A percentile compares a stretch with the other conserved stretches of the same genome.
phyloP scores from a whole-genome alignment of 495 filamentous ascomycete genomes.

The Neurospora sp. region DNA sequence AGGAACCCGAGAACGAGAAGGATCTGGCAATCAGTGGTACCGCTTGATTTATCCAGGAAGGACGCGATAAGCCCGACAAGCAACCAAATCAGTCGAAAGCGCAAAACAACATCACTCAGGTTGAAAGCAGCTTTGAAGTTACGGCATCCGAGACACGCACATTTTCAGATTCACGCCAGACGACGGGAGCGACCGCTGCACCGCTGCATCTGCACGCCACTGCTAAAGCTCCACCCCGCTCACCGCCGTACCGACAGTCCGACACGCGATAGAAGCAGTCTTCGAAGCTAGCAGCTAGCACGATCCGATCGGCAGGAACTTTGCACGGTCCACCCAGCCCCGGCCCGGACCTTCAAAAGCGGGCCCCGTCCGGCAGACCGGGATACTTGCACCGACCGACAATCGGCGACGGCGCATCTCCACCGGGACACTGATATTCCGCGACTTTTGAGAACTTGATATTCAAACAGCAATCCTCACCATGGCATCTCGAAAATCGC shows the following conservation, averaged over 20 bases:
- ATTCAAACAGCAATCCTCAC: neutral
- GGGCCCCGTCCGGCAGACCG: neutral
- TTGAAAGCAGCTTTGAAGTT: neutral
- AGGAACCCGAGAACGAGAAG: neutral
- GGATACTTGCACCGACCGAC: neutral
- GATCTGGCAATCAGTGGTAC: neutral
- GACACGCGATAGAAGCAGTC: neutral
- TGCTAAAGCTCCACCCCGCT: neutral
- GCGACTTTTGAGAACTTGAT: neutral
- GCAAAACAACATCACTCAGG: neutral
- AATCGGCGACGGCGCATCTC: neutral
- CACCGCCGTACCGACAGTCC: neutral
- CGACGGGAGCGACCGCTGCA: neutral
- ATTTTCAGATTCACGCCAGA: neutral
- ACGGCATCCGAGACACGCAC: neutral
- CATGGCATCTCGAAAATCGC: slow-evolving; percentile 4
- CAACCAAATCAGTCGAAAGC: neutral
- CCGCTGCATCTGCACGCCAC: neutral
- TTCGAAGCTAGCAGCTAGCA: neutral
- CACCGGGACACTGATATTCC: neutral
- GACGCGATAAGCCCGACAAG: neutral
- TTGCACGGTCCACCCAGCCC: neutral
- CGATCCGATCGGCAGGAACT: neutral
- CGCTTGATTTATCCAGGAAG: neutral
- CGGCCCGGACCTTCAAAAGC: neutral